A percentile compares a stretch with the other conserved stretches of the same genome.
phyloP scores from a whole-genome alignment of 2,329 filamentous ascomycete species.

The Alternaria rosae region DNA sequence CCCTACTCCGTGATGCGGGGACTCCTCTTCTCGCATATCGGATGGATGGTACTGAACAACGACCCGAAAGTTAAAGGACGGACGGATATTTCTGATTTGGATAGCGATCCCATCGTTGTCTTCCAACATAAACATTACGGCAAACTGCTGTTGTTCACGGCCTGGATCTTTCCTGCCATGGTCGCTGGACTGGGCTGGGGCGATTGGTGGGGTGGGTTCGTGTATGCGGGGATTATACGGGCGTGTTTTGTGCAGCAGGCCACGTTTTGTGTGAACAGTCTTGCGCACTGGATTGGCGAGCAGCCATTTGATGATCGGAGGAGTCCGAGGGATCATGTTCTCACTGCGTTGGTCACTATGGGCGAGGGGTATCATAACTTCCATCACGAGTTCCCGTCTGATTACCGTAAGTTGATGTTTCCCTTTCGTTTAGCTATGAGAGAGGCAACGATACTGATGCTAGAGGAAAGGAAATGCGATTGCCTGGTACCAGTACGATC shows the following conservation, averaged over 20 bases:
- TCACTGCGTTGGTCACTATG: constrained; percentile 50
- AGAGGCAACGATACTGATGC: neutral
- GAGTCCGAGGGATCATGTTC: constrained; percentile 48
- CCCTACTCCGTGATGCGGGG: constrained; percentile 59
- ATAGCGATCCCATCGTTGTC: constrained; percentile 57
- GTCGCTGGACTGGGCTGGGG: constrained; percentile 58
- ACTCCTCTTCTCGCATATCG: constrained; percentile 57
- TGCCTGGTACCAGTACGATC: constrained; percentile 49
- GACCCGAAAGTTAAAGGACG: constrained; percentile 59
- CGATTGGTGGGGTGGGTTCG: constrained; percentile 57
- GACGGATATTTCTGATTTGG: constrained; percentile 59
- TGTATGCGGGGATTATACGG: constrained; percentile 59
- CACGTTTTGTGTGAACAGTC: constrained; percentile 61
- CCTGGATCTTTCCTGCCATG: constrained; percentile 53
- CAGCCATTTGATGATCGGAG: constrained; percentile 50
- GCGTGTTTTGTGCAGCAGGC: constrained; percentile 60
- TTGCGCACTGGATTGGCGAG: constrained; percentile 61
- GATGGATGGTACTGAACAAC: constrained; percentile 61
- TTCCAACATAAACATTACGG: constrained; percentile 58
- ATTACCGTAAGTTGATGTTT: constrained; percentile 26
- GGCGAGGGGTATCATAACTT: constrained; percentile 54
- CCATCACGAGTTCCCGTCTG: constrained; percentile 50
- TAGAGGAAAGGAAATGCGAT: constrained; percentile 48
- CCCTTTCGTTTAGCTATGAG: neutral
- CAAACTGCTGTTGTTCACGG: constrained; percentile 53